Conservation (phyloP, 2,329 filamentous ascomycete genomes). For the Passalora sequoiae region DNA sequence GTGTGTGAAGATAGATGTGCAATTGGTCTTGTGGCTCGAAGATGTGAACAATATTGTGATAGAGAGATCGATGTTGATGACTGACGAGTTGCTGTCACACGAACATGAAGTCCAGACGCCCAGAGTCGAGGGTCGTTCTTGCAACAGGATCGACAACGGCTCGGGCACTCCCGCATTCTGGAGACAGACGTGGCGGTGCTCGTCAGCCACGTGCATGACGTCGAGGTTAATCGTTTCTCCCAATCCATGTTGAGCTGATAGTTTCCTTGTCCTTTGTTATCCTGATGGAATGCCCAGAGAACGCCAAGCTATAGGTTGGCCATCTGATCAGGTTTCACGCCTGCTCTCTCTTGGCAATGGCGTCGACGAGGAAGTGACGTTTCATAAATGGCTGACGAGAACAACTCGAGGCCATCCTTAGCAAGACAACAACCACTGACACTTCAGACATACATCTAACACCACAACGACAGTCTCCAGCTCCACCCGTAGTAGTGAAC, state of each 20-base stretch:
- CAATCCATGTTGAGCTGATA: too few relatives aligned
- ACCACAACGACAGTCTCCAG: too few relatives aligned
- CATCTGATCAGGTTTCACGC: background rate
- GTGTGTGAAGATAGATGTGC: background rate
- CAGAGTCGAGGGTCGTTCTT: too few relatives aligned
- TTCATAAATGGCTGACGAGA: slow-evolving; percentile 1
- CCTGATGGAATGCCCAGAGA: background rate
- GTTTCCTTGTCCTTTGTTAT: background rate
- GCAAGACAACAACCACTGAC: too few relatives aligned
- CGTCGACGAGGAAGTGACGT: background rate
- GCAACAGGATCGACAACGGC: too few relatives aligned
- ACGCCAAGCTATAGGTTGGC: background rate
- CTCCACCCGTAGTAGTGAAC: too few relatives aligned
- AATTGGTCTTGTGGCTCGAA: background rate
- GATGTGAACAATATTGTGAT: background rate
- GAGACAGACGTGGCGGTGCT: background rate
- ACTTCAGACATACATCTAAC: too few relatives aligned
- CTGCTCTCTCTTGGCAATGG: background rate
- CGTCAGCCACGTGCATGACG: too few relatives aligned
- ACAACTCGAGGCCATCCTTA: background rate
- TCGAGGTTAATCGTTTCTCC: too few relatives aligned
- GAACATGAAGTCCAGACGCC: background rate
- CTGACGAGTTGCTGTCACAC: background rate
- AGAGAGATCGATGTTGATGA: background rate
- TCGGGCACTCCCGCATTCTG: background rate